phyloP scores from a whole-genome alignment of 148 eudicot species.

The Chenopodium quinoa region DNA sequence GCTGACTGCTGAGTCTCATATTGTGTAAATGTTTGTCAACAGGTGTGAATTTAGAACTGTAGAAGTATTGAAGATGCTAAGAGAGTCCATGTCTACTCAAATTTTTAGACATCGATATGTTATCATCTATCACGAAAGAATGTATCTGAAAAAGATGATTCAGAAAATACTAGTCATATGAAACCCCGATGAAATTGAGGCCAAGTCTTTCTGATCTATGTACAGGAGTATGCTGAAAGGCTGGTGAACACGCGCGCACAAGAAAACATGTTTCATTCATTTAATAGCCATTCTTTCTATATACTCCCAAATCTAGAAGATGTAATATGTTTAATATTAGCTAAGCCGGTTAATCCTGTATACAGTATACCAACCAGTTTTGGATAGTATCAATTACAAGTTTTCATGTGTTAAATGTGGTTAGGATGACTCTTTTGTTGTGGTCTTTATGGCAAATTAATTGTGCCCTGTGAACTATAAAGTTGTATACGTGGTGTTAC shows the following conservation, averaged over 20 bases:
- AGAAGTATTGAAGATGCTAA: conserved; percentile 10
- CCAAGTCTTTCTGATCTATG: background rate
- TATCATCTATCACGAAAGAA: background rate
- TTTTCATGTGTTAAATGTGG: background rate
- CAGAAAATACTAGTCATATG: background rate
- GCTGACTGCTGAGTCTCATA: background rate
- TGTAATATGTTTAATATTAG: conserved; percentile 8
- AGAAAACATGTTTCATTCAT: background rate
- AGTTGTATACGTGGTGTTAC: background rate
- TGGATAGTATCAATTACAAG: background rate
- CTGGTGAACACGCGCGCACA: background rate
- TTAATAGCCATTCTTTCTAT: background rate
- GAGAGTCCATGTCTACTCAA: background rate
- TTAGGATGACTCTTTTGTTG: background rate
- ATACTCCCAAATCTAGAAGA: background rate
- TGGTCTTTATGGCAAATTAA: background rate
- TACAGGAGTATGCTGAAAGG: conserved; percentile 12
- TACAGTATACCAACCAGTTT: background rate
- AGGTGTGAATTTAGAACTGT: conserved; percentile 27
- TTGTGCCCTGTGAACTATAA: background rate
- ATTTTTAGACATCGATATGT: background rate
- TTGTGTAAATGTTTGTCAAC: conserved; percentile 15
- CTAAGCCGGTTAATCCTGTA: background rate
- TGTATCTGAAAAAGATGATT: background rate
- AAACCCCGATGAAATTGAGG: background rate